These are phyloP conservation scores for Ophiocordyceps camponoti-floridani DNA, from an alignment of 2,329 filamentous ascomycete genomes.

Conservation along the genomic window DNA sequence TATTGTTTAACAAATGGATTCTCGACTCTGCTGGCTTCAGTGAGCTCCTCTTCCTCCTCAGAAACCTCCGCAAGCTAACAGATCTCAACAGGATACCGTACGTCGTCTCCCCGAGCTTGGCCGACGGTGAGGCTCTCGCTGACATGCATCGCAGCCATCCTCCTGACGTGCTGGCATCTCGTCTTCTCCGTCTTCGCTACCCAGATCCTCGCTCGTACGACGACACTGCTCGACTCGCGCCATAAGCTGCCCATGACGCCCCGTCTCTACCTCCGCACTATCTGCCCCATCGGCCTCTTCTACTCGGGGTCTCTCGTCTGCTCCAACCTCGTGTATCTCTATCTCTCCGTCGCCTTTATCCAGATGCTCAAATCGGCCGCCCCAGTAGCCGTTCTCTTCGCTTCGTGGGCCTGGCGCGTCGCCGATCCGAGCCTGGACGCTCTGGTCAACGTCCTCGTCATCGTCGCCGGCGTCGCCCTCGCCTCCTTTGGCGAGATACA, in stretches of 20 bases:
- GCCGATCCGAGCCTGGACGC: constrained; percentile 25
- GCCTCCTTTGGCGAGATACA: constrained; percentile 46
- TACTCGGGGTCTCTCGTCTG: constrained; percentile 49
- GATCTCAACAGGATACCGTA: constrained; percentile 6
- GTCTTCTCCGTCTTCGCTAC: constrained; percentile 47
- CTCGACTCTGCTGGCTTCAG: constrained; percentile 58
- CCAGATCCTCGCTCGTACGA: constrained; percentile 46
- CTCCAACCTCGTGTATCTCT: constrained; percentile 50
- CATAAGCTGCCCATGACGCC: constrained; percentile 43
- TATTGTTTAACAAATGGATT: constrained; percentile 87
- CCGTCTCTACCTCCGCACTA: constrained; percentile 41
- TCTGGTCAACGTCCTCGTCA: constrained; percentile 30
- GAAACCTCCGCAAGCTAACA: background rate
- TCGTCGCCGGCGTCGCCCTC: constrained; percentile 32
- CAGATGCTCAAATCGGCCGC: constrained; percentile 55
- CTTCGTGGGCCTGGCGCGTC: constrained; percentile 41
- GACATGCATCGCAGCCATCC: constrained; percentile 20
- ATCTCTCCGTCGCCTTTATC: constrained; percentile 50
- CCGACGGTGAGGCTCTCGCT: background rate
- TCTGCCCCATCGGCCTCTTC: constrained; percentile 47
- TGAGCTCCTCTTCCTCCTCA: constrained; percentile 21
- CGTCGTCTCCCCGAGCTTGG: constrained; percentile 1
- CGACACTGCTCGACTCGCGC: constrained; percentile 42
- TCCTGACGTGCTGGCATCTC: constrained; percentile 52
- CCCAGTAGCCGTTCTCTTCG: constrained; percentile 47